Conservation (phyloP, 306 rosid species). For the Cicer pinnatifidum region DNA sequence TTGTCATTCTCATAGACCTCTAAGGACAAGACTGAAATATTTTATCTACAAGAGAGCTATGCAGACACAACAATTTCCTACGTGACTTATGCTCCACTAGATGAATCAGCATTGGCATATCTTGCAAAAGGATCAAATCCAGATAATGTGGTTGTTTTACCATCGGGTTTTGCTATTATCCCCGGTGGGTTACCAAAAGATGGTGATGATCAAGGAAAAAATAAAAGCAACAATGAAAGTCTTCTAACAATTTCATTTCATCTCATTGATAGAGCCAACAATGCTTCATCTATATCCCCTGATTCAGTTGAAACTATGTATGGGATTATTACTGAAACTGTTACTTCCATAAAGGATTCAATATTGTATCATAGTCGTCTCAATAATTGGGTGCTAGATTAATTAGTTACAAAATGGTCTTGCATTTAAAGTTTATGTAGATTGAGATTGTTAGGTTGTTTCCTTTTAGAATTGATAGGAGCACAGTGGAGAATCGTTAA, state of each 20-base stretch:
- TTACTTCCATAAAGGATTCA: conserved; percentile 41
- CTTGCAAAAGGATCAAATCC: conserved; percentile 53
- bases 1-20: conserved; percentile 45
- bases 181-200: conserved; percentile 42
- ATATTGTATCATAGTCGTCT: conserved; percentile 16
- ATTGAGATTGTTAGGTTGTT: too few relatives aligned
- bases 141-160: conserved; percentile 48
- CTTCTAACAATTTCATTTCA: conserved; percentile 56
- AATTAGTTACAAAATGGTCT: not conserved
- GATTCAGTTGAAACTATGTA: conserved; percentile 41
- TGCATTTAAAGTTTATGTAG: too few relatives aligned
- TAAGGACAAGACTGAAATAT: conserved; percentile 32
- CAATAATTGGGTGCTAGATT: conserved; percentile 25
- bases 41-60: conserved; percentile 62
- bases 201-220: not conserved
- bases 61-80: conserved; percentile 53
- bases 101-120: conserved; percentile 20
- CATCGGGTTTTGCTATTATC: conserved; percentile 66
- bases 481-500: too few relatives aligned
- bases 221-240: conserved; percentile 31
- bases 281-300: conserved; percentile 19
- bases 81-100: conserved; percentile 62
- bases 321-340: conserved; percentile 42
- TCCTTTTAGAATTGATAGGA: too few relatives aligned
- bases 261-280: conserved; percentile 34